Percentiles rank a stretch among this genome's conserved stretches.
Conservation (phyloP, 176 grass and related monocot species). For the Zoysia pacifica region DNA sequence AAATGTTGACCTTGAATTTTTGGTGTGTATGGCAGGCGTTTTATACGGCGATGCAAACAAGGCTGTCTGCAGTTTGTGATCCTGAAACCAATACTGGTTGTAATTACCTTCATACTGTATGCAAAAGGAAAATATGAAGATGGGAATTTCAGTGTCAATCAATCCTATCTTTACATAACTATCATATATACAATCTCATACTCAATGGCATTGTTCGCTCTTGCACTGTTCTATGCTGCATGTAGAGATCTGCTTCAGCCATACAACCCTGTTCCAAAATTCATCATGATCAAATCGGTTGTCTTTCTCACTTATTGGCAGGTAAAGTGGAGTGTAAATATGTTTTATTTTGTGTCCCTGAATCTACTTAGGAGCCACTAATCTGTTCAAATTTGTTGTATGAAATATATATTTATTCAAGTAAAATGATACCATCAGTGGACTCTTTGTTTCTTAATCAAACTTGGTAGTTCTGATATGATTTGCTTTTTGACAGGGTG, state of each 20-base stretch:
- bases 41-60: conserved; percentile 88
- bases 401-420: conserved; percentile 1
- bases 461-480: neutral
- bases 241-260: conserved; percentile 78
- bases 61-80: conserved; percentile 87
- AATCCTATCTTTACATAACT: conserved; percentile 86
- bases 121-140: conserved; percentile 79
- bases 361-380: neutral
- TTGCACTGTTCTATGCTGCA: conserved; percentile 80
- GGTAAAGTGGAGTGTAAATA: conserved; percentile 43
- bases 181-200: conserved; percentile 82
- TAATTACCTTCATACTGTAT: conserved; percentile 85
- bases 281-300: conserved; percentile 88
- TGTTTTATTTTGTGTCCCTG: neutral
- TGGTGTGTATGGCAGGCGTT: conserved; percentile 55
- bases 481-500: conserved; percentile 57
- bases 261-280: conserved; percentile 88
- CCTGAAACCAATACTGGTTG: conserved; percentile 82
- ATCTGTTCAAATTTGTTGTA: neutral
- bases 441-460: neutral
- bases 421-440: neutral
- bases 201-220: conserved; percentile 72
- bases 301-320: conserved; percentile 95
- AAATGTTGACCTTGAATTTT: neutral
- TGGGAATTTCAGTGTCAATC: conserved; percentile 79